Conservation (phyloP, 495 filamentous ascomycete genomes). For the Lichenothelia convexa region DNA sequence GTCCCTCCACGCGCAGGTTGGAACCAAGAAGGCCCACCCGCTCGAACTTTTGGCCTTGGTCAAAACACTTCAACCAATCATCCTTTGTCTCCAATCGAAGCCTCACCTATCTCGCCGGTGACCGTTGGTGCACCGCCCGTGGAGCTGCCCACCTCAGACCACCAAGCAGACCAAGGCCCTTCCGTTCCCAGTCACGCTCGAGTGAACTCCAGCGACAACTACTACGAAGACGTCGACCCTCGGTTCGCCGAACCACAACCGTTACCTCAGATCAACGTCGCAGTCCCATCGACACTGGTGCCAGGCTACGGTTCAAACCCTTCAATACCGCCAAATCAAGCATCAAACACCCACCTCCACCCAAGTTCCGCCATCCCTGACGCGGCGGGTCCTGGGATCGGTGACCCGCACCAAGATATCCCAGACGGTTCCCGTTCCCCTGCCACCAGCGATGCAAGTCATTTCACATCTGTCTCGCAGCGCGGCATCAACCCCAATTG, state of each 20-base stretch:
- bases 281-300: conserved; percentile 18
- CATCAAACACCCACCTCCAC: background rate
- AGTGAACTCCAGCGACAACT: conserved; percentile 32
- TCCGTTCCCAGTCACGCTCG: conserved; percentile 22
- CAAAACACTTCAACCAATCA: too few species aligned
- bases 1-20: conserved; percentile 32
- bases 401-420: conserved; percentile 35
- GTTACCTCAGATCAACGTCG: conserved; percentile 6
- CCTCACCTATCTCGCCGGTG: conserved; percentile 13
- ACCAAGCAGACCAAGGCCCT: conserved; percentile 2
- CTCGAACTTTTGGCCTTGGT: too few species aligned
- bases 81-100: too few species aligned
- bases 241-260: conserved; percentile 44
- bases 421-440: conserved; percentile 52
- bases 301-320: conserved; percentile 8
- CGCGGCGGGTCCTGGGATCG: conserved; percentile 5
- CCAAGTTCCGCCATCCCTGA: conserved; percentile 1
- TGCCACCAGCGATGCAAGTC: conserved; percentile 54
- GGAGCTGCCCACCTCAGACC: background rate
- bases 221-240: conserved; percentile 91
- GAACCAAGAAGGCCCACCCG: too few species aligned
- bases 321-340: background rate
- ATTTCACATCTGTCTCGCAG: conserved; percentile 74
- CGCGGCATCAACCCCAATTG: conserved; percentile 75
- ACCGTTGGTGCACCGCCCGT: conserved; percentile 14